phyloP scores from a whole-genome alignment of 225 moss, liverwort and hornwort species.

The Polytrichum commune region DNA sequence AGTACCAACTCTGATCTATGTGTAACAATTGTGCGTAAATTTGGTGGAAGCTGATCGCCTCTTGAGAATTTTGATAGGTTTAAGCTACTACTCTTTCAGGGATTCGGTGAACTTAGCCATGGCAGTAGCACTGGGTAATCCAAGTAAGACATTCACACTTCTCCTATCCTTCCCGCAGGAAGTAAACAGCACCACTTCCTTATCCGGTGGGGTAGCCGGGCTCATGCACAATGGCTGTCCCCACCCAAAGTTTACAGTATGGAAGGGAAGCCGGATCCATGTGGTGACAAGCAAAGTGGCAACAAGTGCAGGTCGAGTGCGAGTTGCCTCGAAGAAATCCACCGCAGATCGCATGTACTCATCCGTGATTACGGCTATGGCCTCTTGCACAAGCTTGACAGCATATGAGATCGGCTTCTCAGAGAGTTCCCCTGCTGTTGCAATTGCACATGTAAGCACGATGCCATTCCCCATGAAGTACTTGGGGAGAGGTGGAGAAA shows the following conservation, averaged over 20 bases:
- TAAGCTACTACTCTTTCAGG: too few relatives aligned
- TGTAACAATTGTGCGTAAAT: too few relatives aligned
- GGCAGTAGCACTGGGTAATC: slow-evolving; percentile 42
- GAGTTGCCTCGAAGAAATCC: slow-evolving; percentile 71
- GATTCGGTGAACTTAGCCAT: slow-evolving; percentile 38
- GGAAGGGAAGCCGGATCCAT: slow-evolving; percentile 69
- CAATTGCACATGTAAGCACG: slow-evolving; percentile 64
- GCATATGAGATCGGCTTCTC: slow-evolving; percentile 53
- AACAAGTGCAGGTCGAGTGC: slow-evolving; percentile 45
- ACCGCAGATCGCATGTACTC: slow-evolving; percentile 73
- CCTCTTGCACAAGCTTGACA: slow-evolving; percentile 70
- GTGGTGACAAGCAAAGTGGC: slow-evolving; percentile 62
- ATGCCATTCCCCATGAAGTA: slow-evolving; percentile 73
- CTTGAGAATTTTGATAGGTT: too few relatives aligned
- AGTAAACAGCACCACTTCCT: slow-evolving; percentile 65
- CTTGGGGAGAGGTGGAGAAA: slow-evolving; percentile 48
- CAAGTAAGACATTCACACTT: slow-evolving; percentile 53
- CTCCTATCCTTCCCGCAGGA: slow-evolving; percentile 54
- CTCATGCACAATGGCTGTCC: slow-evolving; percentile 63
- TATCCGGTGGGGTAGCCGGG: slow-evolving; percentile 62
- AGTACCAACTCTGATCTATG: too few relatives aligned
- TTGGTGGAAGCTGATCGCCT: too few relatives aligned
- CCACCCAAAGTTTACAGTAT: slow-evolving; percentile 75
- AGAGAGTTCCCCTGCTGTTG: slow-evolving; percentile 53
- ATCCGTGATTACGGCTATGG: slow-evolving; percentile 58